Evolutionary conservation across 2,329 filamentous ascomycete genomes (phyloP).

Genomic region (Diaporthe australafricana): DNA sequence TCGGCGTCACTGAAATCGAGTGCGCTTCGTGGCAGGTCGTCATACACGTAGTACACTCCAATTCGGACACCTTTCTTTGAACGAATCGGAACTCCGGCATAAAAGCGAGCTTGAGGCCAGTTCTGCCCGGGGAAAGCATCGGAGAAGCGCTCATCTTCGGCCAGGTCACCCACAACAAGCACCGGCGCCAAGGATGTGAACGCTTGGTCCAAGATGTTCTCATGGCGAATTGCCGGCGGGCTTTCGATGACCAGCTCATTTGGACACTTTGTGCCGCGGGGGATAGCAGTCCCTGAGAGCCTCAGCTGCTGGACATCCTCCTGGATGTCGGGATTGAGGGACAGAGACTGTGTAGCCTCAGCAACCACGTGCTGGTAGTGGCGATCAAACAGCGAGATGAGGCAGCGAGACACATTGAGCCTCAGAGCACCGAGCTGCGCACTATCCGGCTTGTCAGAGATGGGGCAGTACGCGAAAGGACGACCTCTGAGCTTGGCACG

Average conservation of each 20-base stretch:
- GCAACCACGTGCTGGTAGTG: conserved; percentile 33
- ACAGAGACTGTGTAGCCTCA: conserved; percentile 26
- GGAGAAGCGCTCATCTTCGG: conserved; percentile 28
- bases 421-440: conserved; percentile 60
- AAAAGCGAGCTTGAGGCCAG: conserved; percentile 25
- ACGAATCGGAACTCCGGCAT: conserved; percentile 35
- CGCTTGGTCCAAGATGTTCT: neutral
- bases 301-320: neutral
- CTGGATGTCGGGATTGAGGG: neutral
- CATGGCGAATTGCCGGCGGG: neutral
- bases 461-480: neutral
- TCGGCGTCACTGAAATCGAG: conserved; percentile 34
- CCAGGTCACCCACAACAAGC: conserved; percentile 29
- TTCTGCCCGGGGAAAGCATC: neutral
- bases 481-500: neutral
- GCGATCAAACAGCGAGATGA: conserved; percentile 35
- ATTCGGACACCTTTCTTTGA: conserved; percentile 32
- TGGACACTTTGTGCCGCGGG: neutral
- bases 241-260: conserved; percentile 20
- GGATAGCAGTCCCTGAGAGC: conserved; percentile 25
- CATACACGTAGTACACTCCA: conserved; percentile 28
- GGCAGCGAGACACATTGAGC: conserved; percentile 53
- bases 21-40: conserved; percentile 6
- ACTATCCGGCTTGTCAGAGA: conserved; percentile 2
- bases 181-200: neutral